Percentiles rank a stretch among this genome's conserved stretches.
phyloP scores from a whole-genome alignment of 139 green algal genomes.

The Trebouxia sp. region DNA sequence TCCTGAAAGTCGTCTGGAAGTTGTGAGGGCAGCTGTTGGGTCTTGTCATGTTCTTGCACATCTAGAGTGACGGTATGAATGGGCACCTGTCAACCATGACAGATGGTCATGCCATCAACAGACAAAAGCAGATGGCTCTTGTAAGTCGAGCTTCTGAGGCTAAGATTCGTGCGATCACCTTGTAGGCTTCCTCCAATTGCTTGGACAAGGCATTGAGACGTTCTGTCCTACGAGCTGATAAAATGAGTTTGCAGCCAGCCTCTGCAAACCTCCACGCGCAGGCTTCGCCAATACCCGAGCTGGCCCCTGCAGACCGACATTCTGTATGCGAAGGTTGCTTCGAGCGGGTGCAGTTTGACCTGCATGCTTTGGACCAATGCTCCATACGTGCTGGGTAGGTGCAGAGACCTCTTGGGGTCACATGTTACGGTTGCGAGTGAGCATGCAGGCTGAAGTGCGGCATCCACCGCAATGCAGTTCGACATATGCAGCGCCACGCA shows the following conservation, averaged over 20 bases:
- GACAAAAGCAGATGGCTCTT: not conserved
- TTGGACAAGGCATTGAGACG: slow-evolving; percentile 58
- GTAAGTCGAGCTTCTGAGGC: not conserved
- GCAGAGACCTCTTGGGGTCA: no score
- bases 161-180: not conserved
- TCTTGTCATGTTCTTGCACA: slow-evolving; percentile 57
- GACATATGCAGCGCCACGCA: no score
- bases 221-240: slow-evolving; percentile 69
- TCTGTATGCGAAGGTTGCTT: no score
- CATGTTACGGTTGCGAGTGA: no score
- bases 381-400: no score
- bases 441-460: no score
- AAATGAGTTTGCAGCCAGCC: slow-evolving; percentile 65
- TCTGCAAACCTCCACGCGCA: slow-evolving; percentile 73
- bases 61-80: slow-evolving; percentile 59
- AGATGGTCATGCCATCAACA: not conserved
- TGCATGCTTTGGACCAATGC: no score
- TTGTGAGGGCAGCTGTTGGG: slow-evolving; percentile 43
- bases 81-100: slow-evolving; percentile 22
- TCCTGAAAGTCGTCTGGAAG: slow-evolving; percentile 62
- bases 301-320: slow-evolving; percentile 72
- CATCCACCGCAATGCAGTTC: no score
- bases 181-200: slow-evolving; percentile 38
- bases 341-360: no score
- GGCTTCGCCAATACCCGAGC: slow-evolving; percentile 73